Conservation (phyloP, 169 alveolate genomes). For the Cryptosporidium felis region DNA sequence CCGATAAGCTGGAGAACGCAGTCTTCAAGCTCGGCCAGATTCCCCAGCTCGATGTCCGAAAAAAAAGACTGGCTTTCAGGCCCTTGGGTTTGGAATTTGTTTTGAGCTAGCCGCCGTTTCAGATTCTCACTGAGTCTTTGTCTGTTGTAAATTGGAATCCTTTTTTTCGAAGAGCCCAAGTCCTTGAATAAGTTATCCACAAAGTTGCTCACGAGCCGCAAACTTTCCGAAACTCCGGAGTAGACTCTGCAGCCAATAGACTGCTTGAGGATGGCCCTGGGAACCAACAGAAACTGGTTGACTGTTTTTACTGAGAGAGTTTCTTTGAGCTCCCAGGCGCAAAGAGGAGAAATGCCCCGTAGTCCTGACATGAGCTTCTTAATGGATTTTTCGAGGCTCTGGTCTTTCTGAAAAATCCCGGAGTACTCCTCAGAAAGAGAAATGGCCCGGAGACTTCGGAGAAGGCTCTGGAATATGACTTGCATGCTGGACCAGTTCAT, state of each 20-base stretch:
- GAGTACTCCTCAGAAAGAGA: conserved; percentile 21
- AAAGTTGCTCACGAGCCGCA: background rate
- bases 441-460: conserved; percentile 3
- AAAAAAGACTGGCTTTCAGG: no score
- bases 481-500: conserved; percentile 32
- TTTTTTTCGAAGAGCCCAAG: background rate
- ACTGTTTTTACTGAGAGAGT: conserved; percentile 28
- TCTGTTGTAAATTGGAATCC: conserved; percentile 26
- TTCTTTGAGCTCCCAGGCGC: conserved; percentile 9
- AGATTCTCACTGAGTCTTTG: no score
- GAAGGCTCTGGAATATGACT: conserved; percentile 10
- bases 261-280: background rate
- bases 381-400: background rate
- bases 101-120: no score
- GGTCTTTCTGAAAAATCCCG: background rate
- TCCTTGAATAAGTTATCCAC: background rate
- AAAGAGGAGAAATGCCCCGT: background rate
- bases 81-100: no score
- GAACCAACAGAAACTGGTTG: conserved; percentile 27
- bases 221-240: background rate
- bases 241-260: conserved; percentile 5
- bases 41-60: no score
- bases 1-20: no score
- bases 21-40: no score
- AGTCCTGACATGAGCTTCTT: conserved; percentile 16